Evolutionary conservation across 2,329 filamentous ascomycete genomes (phyloP), one percentile per base, ranked within the genome.

Genomic region (Nigrograna mackinnonii): DNA sequence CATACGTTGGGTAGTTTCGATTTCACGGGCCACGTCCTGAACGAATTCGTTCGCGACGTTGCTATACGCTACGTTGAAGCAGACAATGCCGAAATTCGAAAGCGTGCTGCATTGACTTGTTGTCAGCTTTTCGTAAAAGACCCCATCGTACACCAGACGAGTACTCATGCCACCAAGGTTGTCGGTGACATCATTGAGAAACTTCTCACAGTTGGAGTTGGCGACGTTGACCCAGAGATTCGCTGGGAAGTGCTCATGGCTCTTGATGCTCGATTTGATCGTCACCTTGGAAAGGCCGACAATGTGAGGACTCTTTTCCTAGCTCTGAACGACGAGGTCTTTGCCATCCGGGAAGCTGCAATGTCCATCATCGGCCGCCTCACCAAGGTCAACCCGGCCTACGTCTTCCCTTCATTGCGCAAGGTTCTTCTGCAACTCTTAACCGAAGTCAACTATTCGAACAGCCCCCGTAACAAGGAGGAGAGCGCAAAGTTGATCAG

Each of bases 121-220:
- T 99, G 95, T 63, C 95, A 99, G 67, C 82, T 99, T 34, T 97
- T 97, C 62, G 89, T 97, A 34, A 86, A 90, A 56, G 95, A 99
- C 64, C 94, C 94, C 0, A 97, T 99, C 52, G 91, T 99, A 59
- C 94, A 96, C 58, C 94, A 99, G 71, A 96, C 92, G 5, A 97
- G 94, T 66, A 89, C 92, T 52, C 94, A 99, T 67, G 92, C 94
- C 1, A 89, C 97, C 30, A 91, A 96, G 65, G 94, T 99, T 20
- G 95, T 99, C 34, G 89, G 92, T 41, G 94, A 99, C 66, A 94
- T 99, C 22, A 96, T 99, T 44, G 91, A 97, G 70, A 96, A 94
- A 63, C 82, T 99, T 1, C 77, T 99, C 48, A 96, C 92, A 0
- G 91, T 97, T 28, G 92, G 91, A 37, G 89, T 99, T 20, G 94